phyloP scores from a whole-genome alignment of 768 basidiomycete species.

The Psilocybe cubensis region DNA sequence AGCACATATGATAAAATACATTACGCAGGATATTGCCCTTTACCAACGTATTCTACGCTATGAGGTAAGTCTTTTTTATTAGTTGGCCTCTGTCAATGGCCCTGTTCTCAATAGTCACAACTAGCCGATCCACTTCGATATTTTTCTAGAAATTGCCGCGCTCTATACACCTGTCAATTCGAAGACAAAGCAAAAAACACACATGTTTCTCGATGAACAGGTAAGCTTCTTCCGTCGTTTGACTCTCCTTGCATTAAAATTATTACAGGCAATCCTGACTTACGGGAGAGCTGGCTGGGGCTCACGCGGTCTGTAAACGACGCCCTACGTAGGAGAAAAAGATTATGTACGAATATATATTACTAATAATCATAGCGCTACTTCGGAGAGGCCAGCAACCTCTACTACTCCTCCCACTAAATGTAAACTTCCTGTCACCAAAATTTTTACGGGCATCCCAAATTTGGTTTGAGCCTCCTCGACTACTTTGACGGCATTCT shows the following conservation, averaged over 20 bases:
- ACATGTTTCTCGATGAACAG: conserved; percentile 59
- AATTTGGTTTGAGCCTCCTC: conserved; percentile 41
- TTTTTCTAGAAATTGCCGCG: conserved; percentile 49
- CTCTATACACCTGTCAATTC: conserved; percentile 29
- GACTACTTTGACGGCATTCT: conserved; percentile 81
- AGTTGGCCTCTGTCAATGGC: neutral
- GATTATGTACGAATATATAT: neutral
- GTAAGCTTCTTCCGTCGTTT: conserved; percentile 28
- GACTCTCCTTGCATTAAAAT: neutral
- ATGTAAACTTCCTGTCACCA: conserved; percentile 93
- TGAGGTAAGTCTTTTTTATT: conserved; percentile 46
- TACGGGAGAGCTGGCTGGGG: conserved; percentile 34
- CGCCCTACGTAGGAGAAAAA: neutral
- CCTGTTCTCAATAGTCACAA: neutral
- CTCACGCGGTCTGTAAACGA: neutral
- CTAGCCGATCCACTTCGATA: conserved; percentile 66
- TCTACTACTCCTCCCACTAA: conserved; percentile 94
- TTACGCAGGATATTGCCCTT: conserved; percentile 48
- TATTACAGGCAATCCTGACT: conserved; percentile 56
- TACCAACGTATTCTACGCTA: conserved; percentile 65
- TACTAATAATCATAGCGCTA: conserved; percentile 50
- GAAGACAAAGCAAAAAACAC: conserved; percentile 43
- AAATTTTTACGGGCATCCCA: conserved; percentile 49
- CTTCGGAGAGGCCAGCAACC: conserved; percentile 79
- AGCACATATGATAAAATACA: conserved; percentile 39